Conservation (phyloP, 371 early-diverging fungal species). For the Apophysomyces ossiformis region DNA sequence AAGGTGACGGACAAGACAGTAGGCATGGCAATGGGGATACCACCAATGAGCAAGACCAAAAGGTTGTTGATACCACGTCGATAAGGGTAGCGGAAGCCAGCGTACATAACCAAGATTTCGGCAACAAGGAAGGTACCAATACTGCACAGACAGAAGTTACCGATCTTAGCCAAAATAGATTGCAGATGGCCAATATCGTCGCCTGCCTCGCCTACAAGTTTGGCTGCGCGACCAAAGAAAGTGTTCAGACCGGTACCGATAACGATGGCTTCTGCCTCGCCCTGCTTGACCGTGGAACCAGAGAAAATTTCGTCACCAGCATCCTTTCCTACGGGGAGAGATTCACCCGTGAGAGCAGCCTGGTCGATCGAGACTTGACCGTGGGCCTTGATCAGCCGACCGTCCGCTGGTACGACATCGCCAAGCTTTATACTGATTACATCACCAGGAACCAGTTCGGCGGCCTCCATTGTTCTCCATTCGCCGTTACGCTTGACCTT, state of each 20-base stretch:
- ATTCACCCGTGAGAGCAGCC: slow-evolving; percentile 88
- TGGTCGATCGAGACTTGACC: slow-evolving; percentile 72
- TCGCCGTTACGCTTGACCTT: slow-evolving; percentile 69
- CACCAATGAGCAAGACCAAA: slow-evolving; percentile 80
- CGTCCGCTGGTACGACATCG: slow-evolving; percentile 84
- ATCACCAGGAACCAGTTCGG: slow-evolving; percentile 76
- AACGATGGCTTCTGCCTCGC: slow-evolving; percentile 89
- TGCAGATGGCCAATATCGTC: slow-evolving; percentile 92
- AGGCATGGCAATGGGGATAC: slow-evolving; percentile 84
- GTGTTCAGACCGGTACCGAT: slow-evolving; percentile 88
- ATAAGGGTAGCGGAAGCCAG: slow-evolving; percentile 73
- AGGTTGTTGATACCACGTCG: slow-evolving; percentile 77
- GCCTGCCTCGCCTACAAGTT: slow-evolving; percentile 77
- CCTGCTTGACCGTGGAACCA: slow-evolving; percentile 89
- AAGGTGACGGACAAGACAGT: slow-evolving; percentile 92
- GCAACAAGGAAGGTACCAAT: slow-evolving; percentile 76
- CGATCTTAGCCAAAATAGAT: slow-evolving; percentile 87
- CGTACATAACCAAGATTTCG: slow-evolving; percentile 84
- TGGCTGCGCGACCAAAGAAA: slow-evolving; percentile 91
- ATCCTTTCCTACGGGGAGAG: slow-evolving; percentile 76
- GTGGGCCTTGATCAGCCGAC: slow-evolving; percentile 58
- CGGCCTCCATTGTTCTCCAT: slow-evolving; percentile 62
- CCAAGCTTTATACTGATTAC: slow-evolving; percentile 77
- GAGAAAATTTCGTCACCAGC: slow-evolving; percentile 77
- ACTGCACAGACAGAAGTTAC: slow-evolving; percentile 82